Conservation (phyloP, 73 alveolate genomes). For the Uronychia setigera region DNA sequence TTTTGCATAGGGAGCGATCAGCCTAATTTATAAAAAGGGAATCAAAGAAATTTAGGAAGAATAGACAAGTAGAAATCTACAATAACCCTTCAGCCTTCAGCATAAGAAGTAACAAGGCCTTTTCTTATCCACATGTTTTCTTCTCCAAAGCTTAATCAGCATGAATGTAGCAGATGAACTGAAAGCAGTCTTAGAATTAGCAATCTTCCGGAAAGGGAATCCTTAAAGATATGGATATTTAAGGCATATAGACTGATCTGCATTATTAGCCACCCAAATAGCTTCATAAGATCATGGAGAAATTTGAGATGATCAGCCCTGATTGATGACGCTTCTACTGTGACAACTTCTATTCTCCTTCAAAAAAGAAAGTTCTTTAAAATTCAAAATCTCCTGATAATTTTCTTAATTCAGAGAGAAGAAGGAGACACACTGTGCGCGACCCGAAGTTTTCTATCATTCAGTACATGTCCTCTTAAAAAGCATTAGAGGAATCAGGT, state of each 20-base stretch:
- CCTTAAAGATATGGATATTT: not conserved
- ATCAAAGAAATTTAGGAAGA: not conserved
- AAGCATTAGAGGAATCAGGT: not conserved
- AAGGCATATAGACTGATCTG: not conserved
- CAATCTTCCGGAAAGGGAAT: not conserved
- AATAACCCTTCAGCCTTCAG: not conserved
- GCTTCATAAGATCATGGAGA: not conserved
- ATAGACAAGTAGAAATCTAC: not conserved
- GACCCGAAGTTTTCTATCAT: no score
- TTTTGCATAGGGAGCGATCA: not conserved
- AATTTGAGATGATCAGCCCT: no score
- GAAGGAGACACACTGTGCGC: no score
- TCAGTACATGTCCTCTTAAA: no score
- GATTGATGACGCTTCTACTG: no score
- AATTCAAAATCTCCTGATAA: no score
- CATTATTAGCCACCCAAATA: not conserved
- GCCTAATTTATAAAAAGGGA: not conserved
- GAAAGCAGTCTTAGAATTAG: not conserved
- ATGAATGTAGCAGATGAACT: not conserved
- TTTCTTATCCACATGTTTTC: not conserved
- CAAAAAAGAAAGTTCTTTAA: no score
- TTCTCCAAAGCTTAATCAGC: not conserved
- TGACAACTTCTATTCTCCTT: no score
- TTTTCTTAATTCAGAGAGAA: no score
- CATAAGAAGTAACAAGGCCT: not conserved